Evolutionary conservation across 2,329 filamentous ascomycete genomes (phyloP), one percentile per base, ranked within the genome.

Genomic region (Gaeumannomyces sp.): DNA sequence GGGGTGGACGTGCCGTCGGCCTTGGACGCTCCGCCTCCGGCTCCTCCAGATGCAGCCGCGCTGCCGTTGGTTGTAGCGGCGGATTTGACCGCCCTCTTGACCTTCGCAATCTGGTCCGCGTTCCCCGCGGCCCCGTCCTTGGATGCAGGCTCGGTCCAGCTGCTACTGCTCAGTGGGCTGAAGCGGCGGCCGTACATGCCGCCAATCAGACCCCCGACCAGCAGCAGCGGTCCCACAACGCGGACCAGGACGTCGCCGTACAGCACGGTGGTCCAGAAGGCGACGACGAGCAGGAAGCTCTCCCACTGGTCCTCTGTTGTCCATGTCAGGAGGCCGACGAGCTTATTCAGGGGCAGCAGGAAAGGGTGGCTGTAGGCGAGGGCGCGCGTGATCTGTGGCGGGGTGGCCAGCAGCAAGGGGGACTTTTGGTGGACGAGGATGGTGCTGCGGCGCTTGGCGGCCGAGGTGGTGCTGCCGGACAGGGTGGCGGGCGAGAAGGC

Each of bases 351-450:
- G 7, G 93, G 93, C 10, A 97, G 81, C 10, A 99, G 82, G 74
- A 97, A 98, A 0, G 95, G 93, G 74, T 99, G 94, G 68, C 93
- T 97, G 75, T 98, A 97, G 68, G 94, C 94, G 66, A 99, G 83
- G 19, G 94, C 93, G 70, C 95, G 87, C 2, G 95, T 99, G 74
- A 99, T 89, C 74, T 97, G 92, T 1, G 95, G 95, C 59, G 95
- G 95, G 13, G 95, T 99, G 22, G 94, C 93, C 66, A 96, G 89
- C 25, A 99, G 84, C 60, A 99, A 79, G 14, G 95, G 95, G 22
- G 92, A 97, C 78, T 98, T 99, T 76, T 97, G 94, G 77, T 98
- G 93, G 27, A 99, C 93, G 70, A 98, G 87, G 70, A 99, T 93
- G 65, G 92, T 96, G 25, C 92, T 96, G 60, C 92, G 88, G 67